Conservation (phyloP, 257 asterid species). For the Echium plantagineum region DNA sequence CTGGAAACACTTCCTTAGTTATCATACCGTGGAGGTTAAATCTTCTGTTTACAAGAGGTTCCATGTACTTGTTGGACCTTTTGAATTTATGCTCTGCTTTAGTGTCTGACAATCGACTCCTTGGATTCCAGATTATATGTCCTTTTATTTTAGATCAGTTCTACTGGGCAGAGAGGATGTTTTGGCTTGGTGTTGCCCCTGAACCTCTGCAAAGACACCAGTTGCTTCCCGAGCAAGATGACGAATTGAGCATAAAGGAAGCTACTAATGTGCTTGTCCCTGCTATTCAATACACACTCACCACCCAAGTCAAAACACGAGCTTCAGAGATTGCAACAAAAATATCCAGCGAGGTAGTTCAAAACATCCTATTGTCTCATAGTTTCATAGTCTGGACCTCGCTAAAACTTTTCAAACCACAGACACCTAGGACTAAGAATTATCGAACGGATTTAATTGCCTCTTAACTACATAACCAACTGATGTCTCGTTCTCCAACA, state of each 20-base stretch:
- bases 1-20: too few species aligned
- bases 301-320: conserved; percentile 38
- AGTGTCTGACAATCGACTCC: too few species aligned
- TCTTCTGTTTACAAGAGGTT: too few species aligned
- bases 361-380: conserved; percentile 5
- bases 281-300: conserved; percentile 39
- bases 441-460: too few species aligned
- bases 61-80: neutral
- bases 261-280: conserved; percentile 45
- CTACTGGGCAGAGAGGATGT: conserved; percentile 99
- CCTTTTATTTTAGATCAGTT: conserved; percentile 88
- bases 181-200: conserved; percentile 90
- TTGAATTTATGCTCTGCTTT: neutral
- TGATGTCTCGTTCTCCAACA: neutral
- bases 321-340: conserved; percentile 50
- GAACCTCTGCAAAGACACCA: conserved; percentile 51
- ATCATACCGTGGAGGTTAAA: too few species aligned
- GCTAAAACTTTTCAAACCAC: neutral
- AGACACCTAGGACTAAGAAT: too few species aligned
- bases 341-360: conserved; percentile 56
- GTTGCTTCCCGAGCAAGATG: conserved; percentile 53
- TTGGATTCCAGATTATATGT: conserved; percentile 53
- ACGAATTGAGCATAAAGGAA: conserved; percentile 28
- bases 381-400: neutral
- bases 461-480: neutral